Evolutionary conservation across 2,329 filamentous ascomycete genomes (phyloP), one percentile per base, ranked within the genome.

Genomic region (Neurospora sp.): DNA sequence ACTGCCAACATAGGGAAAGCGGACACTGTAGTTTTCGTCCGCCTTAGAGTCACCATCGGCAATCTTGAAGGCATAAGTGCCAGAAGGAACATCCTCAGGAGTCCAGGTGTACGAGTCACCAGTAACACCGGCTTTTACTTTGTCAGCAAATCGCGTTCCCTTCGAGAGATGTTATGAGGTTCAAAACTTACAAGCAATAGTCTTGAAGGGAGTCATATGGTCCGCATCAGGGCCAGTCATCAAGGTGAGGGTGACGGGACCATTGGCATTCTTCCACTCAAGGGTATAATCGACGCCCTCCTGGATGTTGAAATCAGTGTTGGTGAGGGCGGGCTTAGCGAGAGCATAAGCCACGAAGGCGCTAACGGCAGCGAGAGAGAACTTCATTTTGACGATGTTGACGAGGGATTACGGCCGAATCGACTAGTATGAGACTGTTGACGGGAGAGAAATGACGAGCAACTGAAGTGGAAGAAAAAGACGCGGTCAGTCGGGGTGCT

Each of bases 1-100:
- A 70, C 69, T 73, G 71, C 75, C 70, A 69, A 68, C 33, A 74
- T 74, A 72, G 69, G 75, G 28, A 72, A 76, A 85, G 75, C 78
- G 78, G 12, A 70, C 4, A 74, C 80, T 82, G 80, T 82, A 85
- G 82, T 85, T 85, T 75, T 75, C 72, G 12, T 77, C 76, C 33
- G 67, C 73, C 39, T 74, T 75, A 40, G 74, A 75, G 73, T 85
- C 83, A 62, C 52, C 52, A 62, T 62, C 52, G 37, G 69, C 71
- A 74, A 85, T 83, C 77, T 81, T 77, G 73, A 85, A 79, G 72
- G 83, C 83, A 74, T 85, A 85, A 39, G 74, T 75, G 76, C 78
- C 83, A 37, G 77, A 74, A 70, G 79, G 70, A 38, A 83, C 76
- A 70, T 74, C 74, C n/a, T 76, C 65, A 15, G 81, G 80, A 17